Evolutionary conservation across 805 yeast genomes (phyloP).

Genomic region (Candida ortonii): DNA sequence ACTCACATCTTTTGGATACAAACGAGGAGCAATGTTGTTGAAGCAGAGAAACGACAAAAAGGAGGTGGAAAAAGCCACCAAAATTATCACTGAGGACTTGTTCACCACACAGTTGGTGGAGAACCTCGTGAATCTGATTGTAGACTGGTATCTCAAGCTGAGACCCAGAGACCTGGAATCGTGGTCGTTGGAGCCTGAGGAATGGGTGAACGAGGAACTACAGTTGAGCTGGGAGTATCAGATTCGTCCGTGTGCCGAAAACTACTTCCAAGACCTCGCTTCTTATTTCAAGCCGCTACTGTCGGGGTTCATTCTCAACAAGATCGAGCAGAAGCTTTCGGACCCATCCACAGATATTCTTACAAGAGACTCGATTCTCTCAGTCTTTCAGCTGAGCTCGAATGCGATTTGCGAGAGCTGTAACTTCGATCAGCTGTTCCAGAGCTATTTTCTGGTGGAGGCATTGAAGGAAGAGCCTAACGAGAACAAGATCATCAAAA

Average conservation of each 20-base stretch:
- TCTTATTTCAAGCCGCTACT: constrained; percentile 57
- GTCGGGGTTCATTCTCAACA: constrained; percentile 53
- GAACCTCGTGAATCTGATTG: constrained; percentile 61
- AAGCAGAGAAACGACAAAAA: constrained; percentile 62
- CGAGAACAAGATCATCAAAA: constrained; percentile 60
- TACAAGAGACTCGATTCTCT: constrained; percentile 72
- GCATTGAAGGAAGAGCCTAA: constrained; percentile 44
- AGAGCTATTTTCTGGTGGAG: constrained; percentile 65
- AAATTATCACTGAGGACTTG: constrained; percentile 48
- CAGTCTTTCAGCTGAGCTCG: constrained; percentile 80
- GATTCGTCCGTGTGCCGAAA: constrained; percentile 83
- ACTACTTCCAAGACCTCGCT: constrained; percentile 73
- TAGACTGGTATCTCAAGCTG: constrained; percentile 70
- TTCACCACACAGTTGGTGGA: constrained; percentile 57
- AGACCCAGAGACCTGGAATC: constrained; percentile 73
- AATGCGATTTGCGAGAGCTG: constrained; percentile 61
- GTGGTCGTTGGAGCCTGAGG: constrained; percentile 89
- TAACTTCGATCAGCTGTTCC: constrained; percentile 64
- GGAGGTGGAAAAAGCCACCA: constrained; percentile 59
- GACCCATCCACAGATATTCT: constrained; percentile 44
- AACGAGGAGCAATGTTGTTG: constrained; percentile 62
- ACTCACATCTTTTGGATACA: constrained; percentile 57
- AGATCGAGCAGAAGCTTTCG: constrained; percentile 46
- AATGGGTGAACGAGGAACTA: constrained; percentile 83
- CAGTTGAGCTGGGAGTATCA: constrained; percentile 79